phyloP scores from a whole-genome alignment of 176 grass and related monocot species.

The Oryza rufipogon region DNA sequence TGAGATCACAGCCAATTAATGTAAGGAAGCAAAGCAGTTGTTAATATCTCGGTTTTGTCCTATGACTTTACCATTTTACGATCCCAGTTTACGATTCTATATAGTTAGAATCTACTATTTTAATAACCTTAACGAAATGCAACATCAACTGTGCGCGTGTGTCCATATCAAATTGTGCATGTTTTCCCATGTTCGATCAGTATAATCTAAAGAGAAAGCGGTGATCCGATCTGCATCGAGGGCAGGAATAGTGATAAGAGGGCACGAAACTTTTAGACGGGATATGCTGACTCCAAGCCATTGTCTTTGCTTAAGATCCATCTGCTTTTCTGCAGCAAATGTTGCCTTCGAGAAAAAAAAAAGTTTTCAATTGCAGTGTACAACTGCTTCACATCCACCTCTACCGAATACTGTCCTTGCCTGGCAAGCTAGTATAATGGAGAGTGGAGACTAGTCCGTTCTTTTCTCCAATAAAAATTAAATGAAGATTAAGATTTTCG shows the following conservation, averaged over 20 bases:
- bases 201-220: neutral
- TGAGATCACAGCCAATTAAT: neutral
- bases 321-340: neutral
- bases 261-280: neutral
- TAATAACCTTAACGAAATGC: too few species aligned
- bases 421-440: neutral
- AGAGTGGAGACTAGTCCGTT: neutral
- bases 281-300: conserved; percentile 1
- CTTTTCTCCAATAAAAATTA: too few species aligned
- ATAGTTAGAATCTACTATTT: too few species aligned
- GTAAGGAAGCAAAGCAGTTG: too few species aligned
- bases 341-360: neutral
- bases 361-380: conserved; percentile 9
- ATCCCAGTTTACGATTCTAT: too few species aligned
- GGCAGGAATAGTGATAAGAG: neutral
- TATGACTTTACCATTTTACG: too few species aligned
- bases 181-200: neutral
- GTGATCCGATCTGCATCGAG: neutral
- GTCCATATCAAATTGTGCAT: conserved; percentile 22
- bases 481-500: too few species aligned
- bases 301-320: neutral
- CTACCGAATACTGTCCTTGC: neutral
- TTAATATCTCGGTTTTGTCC: too few species aligned
- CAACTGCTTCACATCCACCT: conserved; percentile 31
- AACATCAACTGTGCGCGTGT: too few species aligned